Conservation (phyloP, 306 rosid species). For the Fragaria nilgerrensis region DNA sequence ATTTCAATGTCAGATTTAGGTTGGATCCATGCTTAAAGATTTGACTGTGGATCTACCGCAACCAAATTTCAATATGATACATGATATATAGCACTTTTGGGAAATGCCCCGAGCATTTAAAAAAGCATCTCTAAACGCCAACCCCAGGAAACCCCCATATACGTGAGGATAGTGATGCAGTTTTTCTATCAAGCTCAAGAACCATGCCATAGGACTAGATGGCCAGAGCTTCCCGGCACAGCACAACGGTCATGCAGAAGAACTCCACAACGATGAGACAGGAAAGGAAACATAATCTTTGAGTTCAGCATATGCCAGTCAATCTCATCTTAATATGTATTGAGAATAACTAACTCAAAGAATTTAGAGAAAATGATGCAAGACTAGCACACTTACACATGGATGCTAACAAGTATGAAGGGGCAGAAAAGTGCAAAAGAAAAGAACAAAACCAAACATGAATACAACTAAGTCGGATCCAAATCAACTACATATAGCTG, state of each 20-base stretch:
- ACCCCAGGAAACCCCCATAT: not conserved
- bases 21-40: too few species aligned
- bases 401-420: not conserved
- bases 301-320: not conserved
- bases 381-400: too few species aligned
- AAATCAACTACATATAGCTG: not conserved
- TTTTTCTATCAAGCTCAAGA: not conserved
- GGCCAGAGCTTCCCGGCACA: not conserved
- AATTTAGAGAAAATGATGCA: not conserved
- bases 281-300: not conserved
- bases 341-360: not conserved
- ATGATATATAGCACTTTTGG: too few species aligned
- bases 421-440: not conserved
- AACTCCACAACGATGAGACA: not conserved
- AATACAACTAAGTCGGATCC: not conserved
- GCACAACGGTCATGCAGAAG: not conserved
- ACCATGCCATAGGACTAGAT: not conserved
- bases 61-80: too few species aligned
- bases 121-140: too few species aligned
- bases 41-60: too few species aligned
- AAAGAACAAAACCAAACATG: not conserved
- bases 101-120: too few species aligned
- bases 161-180: not conserved
- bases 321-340: not conserved
- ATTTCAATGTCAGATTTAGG: too few species aligned